Percentiles rank a stretch among this genome's conserved stretches.
Evolutionary conservation across 1,284 basidiomycete genomes (phyloP).

Genomic region (Trametes polyzona): DNA sequence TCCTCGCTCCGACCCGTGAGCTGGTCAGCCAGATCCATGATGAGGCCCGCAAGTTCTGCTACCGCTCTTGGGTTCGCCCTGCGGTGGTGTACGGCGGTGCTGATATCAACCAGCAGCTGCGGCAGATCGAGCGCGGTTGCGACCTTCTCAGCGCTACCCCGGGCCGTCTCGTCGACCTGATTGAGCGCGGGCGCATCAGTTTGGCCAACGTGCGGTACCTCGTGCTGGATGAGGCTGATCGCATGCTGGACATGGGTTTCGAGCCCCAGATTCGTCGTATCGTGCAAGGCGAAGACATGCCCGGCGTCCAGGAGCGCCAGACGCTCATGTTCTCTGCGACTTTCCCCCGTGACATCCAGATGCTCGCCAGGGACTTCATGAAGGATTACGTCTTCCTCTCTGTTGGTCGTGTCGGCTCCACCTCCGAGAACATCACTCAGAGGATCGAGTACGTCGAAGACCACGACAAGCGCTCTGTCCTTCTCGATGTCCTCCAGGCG

Average conservation of each 20-base stretch:
- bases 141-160: constrained; percentile 98
- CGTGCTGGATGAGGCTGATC: constrained; percentile 98
- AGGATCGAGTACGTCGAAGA: constrained; percentile 99
- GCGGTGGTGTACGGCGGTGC: constrained; percentile 99
- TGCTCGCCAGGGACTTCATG: constrained; percentile 94
- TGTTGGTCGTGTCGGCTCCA: constrained; percentile 97
- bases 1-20: constrained; percentile 97
- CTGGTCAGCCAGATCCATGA: constrained; percentile 99
- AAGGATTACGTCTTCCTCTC: constrained; percentile 98
- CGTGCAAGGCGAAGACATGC: constrained; percentile 99
- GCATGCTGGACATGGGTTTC: constrained; percentile 99
- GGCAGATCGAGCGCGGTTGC: constrained; percentile 95
- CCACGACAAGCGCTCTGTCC: constrained; percentile 93
- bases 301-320: constrained; percentile 88
- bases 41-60: constrained; percentile 98
- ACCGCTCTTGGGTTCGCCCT: constrained; percentile 98
- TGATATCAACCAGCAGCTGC: constrained; percentile 95
- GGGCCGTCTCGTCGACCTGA: constrained; percentile 97
- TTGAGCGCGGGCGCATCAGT: constrained; percentile 97
- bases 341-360: constrained; percentile 98
- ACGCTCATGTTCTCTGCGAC: constrained; percentile 99
- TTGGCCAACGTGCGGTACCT: constrained; percentile 97
- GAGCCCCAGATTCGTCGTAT: constrained; percentile 99
- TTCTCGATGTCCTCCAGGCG: constrained; percentile 92
- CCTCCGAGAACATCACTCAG: constrained; percentile 99